Percentiles rank a stretch among this genome's conserved stretches.
Conservation (phyloP, 148 eudicot species). For the Rhododendron griersonianum region DNA sequence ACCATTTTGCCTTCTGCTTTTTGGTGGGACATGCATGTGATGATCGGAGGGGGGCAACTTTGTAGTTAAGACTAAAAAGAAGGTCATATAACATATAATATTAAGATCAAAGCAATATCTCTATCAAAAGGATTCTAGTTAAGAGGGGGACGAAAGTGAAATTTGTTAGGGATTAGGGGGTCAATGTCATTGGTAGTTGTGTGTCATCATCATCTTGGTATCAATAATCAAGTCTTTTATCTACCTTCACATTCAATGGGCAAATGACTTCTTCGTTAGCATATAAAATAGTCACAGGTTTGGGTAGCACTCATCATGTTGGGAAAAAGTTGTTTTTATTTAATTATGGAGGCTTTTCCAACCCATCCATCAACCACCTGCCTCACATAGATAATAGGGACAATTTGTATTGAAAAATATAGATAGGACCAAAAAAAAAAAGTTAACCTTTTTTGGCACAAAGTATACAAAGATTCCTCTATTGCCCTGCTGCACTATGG, state of each 20-base stretch:
- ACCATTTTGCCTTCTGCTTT: not conserved
- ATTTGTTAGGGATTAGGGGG: not conserved
- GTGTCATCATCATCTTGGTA: not conserved
- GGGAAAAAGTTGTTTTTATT: not conserved
- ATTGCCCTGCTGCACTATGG: not conserved
- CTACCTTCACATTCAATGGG: not conserved
- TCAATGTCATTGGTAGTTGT: not conserved
- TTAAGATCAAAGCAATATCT: not conserved
- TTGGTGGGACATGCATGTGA: not conserved
- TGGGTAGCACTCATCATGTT: not conserved
- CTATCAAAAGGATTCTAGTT: not conserved
- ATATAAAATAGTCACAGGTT: not conserved
- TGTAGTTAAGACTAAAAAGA: not conserved
- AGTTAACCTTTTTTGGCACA: not conserved
- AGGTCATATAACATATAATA: conserved; percentile 1
- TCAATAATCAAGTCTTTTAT: not conserved
- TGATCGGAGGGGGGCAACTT: not conserved
- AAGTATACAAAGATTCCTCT: not conserved
- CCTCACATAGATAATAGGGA: not conserved
- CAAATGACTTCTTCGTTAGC: not conserved
- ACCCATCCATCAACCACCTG: not conserved
- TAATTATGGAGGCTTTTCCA: not conserved
- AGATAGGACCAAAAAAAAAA: not conserved
- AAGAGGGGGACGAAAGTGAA: not conserved
- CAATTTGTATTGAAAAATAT: not conserved